Percentiles rank a stretch among this genome's conserved stretches.
Evolutionary conservation across 805 yeast genomes (phyloP).

Genomic region (Yamadazyma tumulicola): DNA sequence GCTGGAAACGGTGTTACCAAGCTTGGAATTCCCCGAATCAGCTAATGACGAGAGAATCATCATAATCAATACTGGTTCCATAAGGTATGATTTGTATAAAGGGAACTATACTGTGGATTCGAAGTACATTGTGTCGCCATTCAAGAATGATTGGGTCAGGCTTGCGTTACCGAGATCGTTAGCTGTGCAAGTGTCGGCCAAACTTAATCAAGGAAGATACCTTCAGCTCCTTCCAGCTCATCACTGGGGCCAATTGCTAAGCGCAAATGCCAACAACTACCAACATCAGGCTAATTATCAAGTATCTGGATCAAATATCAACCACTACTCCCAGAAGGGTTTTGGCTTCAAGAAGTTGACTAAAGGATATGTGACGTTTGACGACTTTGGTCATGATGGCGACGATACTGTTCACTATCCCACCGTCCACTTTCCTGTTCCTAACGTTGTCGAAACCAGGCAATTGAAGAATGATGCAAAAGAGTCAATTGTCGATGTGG

Average conservation of each 20-base stretch:
- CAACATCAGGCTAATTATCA: no score
- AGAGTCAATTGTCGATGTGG: conserved; percentile 52
- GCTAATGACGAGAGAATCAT: conserved; percentile 42
- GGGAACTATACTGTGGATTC: conserved; percentile 83
- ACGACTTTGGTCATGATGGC: conserved; percentile 82
- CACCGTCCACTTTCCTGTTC: conserved; percentile 56
- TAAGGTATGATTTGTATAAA: conserved; percentile 79
- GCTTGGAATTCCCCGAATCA: conserved; percentile 19
- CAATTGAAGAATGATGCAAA: conserved; percentile 19
- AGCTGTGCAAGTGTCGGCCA: conserved; percentile 52
- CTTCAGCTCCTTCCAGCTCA: conserved; percentile 30
- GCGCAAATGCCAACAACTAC: background rate
- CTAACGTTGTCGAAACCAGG: conserved; percentile 70
- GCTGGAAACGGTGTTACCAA: conserved; percentile 53
- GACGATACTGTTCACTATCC: conserved; percentile 76
- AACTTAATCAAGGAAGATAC: conserved; percentile 56
- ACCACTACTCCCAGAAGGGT: conserved; percentile 1
- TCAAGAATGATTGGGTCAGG: conserved; percentile 73
- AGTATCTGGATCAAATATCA: no score
- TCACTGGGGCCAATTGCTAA: conserved; percentile 12
- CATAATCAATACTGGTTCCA: conserved; percentile 80
- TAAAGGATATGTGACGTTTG: conserved; percentile 77
- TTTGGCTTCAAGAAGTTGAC: conserved; percentile 24
- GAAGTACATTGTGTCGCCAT: conserved; percentile 81
- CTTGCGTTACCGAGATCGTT: conserved; percentile 55